A percentile compares a stretch with the other conserved stretches of the same genome.
Evolutionary conservation across 148 eudicot species (phyloP).

Genomic region (Silene latifolia): DNA sequence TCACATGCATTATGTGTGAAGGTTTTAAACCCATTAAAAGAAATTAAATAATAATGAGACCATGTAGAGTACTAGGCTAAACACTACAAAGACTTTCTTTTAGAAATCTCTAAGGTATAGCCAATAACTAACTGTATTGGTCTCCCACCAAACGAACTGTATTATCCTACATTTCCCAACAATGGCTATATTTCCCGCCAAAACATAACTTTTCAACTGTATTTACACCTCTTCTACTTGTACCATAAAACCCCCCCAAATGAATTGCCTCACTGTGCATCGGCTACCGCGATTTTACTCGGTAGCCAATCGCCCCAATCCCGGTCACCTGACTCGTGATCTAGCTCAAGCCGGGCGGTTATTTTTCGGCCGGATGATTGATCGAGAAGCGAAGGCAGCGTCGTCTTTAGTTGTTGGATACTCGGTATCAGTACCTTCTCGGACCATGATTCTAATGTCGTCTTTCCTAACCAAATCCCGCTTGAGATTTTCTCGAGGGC

Average conservation of each 20-base stretch:
- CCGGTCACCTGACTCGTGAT: conserved; percentile 34
- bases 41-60: conserved; percentile 27
- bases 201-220: conserved; percentile 28
- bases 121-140: conserved; percentile 7
- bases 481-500: conserved; percentile 73
- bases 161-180: conserved; percentile 30
- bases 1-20: conserved; percentile 15
- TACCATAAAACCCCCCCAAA: not conserved
- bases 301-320: conserved; percentile 60
- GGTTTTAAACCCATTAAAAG: conserved; percentile 9
- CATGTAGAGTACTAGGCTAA: not conserved
- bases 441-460: conserved; percentile 58
- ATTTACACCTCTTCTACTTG: conserved; percentile 35
- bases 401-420: conserved; percentile 43
- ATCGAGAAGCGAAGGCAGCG: conserved; percentile 19
- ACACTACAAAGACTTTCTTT: conserved; percentile 17
- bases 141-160: conserved; percentile 31
- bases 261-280: conserved; percentile 21
- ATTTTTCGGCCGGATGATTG: conserved; percentile 15
- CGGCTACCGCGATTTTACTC: conserved; percentile 35
- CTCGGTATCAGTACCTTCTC: conserved; percentile 55
- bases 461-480: conserved; percentile 70
- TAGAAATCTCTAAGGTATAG: conserved; percentile 15
- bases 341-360: conserved; percentile 47
- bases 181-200: conserved; percentile 28